Evolutionary conservation across 108 stramenopile genomes (phyloP), one percentile per base, ranked within the genome.

Genomic region (Cyclotella sp.): DNA sequence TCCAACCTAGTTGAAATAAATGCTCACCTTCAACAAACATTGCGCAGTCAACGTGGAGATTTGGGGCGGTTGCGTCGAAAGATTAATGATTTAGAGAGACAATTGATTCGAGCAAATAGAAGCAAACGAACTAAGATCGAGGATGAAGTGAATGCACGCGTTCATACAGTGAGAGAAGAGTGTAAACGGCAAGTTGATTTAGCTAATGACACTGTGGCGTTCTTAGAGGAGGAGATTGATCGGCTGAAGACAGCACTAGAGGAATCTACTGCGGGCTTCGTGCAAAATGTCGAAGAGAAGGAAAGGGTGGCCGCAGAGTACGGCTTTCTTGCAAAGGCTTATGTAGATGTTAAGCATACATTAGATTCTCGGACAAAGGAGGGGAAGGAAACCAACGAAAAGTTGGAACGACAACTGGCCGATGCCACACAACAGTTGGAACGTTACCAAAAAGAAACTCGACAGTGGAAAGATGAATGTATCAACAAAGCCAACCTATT

Each of bases 291-390:
- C 26, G 81, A 82, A 58, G 69, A 39, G 3, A 82, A 72, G 47
- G 81, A 75, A 22, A 74, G 70, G 12, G 40, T 75, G 2, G 69
- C 70, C 0, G 81, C 81, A 19, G 81, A 82, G 34, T 82, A 75
- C 19, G 53, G 29, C 27, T 76, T 70, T 64, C 74, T 65, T 24
- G 45, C 51, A 29, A 76, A 73, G 14, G 62, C 55, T 0, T 75
- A 63, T 47, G 60, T 44, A 16, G 75, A 72, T 14, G 27, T 73
- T 19, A 68, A 82, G 40, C 49, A 53, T n/a, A 43, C 55, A 0
- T 19, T 79, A 2, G 69, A 55, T 45, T 16, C 70, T 12, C 53
- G 64, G 0, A 71, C 29, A 16, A 16, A 39, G 16, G 57, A 70
- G 27, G n/a, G 53, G 34, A 28, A 77, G 16, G 26, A 40, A 0